Conservation (phyloP, 768 basidiomycete species). For the Tephrocybe sp. region DNA sequence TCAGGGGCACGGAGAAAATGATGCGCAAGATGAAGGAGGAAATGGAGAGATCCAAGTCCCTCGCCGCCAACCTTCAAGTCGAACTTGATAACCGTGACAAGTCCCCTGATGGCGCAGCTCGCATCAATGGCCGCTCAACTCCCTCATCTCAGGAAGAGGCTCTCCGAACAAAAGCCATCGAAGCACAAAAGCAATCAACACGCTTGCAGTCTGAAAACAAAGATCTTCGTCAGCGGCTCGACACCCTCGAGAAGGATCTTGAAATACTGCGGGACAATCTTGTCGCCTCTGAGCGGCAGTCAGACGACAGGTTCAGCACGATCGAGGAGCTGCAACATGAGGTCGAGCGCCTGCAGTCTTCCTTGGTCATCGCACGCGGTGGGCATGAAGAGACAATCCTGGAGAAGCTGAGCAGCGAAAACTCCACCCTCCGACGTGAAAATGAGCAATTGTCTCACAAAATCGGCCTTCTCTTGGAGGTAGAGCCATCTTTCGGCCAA, state of each 20-base stretch:
- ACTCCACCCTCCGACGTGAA: slow-evolving; percentile 74
- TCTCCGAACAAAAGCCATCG: slow-evolving; percentile 69
- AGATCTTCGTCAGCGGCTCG: slow-evolving; percentile 72
- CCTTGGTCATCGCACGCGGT: slow-evolving; percentile 71
- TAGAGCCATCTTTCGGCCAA: slow-evolving; percentile 70
- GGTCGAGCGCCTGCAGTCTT: slow-evolving; percentile 71
- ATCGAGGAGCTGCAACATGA: slow-evolving; percentile 83
- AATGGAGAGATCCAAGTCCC: slow-evolving; percentile 83
- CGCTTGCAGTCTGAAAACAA: slow-evolving; percentile 73
- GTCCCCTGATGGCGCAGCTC: slow-evolving; percentile 41
- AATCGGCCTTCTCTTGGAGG: slow-evolving; percentile 85
- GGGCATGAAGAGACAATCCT: slow-evolving; percentile 75
- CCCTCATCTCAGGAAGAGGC: slow-evolving; percentile 79
- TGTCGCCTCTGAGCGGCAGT: slow-evolving; percentile 71
- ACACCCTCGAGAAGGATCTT: slow-evolving; percentile 74
- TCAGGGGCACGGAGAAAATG: slow-evolving; percentile 96
- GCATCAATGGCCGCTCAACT: slow-evolving; percentile 73
- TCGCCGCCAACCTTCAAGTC: slow-evolving; percentile 78
- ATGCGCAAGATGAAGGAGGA: slow-evolving; percentile 97
- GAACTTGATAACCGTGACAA: slow-evolving; percentile 77
- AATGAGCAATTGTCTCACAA: slow-evolving; percentile 91
- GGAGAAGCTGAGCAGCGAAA: slow-evolving; percentile 84
- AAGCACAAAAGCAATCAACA: slow-evolving; percentile 76
- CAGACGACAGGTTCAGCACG: slow-evolving; percentile 73
- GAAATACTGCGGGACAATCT: slow-evolving; percentile 69